phyloP scores from a whole-genome alignment of 805 yeast species.

The Metschnikowia continentalis region DNA sequence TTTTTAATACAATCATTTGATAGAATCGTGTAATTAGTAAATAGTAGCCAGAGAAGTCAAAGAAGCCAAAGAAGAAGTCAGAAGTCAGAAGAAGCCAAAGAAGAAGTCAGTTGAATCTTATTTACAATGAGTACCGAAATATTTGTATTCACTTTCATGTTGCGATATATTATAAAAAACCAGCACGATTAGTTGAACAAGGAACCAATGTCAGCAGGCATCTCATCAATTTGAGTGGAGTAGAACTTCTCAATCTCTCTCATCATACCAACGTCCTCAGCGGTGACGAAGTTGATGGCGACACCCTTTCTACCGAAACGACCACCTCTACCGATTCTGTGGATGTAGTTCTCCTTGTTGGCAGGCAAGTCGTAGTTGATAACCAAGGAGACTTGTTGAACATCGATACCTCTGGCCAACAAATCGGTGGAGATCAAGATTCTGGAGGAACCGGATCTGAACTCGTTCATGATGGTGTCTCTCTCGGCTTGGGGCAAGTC shows the following conservation, averaged over 20 bases:
- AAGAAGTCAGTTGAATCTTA: background rate
- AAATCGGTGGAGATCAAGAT: conserved; percentile 91
- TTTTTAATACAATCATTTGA: too few species aligned
- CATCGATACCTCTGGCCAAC: conserved; percentile 74
- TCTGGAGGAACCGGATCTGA: conserved; percentile 90
- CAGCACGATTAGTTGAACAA: conserved; percentile 34
- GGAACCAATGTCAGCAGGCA: conserved; percentile 73
- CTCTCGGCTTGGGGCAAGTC: conserved; percentile 94
- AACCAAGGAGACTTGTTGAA: conserved; percentile 93
- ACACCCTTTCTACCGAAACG: conserved; percentile 99
- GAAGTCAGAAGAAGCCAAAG: too few species aligned
- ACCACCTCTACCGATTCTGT: conserved; percentile 97
- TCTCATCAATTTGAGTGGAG: conserved; percentile 84
- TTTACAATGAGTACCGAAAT: background rate
- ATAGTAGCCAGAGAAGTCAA: too few species aligned
- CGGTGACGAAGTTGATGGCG: conserved; percentile 90
- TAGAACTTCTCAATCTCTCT: conserved; percentile 88
- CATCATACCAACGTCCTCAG: conserved; percentile 66
- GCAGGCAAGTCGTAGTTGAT: conserved; percentile 91
- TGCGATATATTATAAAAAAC: background rate
- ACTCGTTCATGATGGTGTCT: conserved; percentile 92
- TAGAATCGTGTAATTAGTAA: too few species aligned
- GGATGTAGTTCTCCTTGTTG: conserved; percentile 90
- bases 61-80: background rate
- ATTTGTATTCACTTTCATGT: conserved; percentile 1